Base-by-base conservation (phyloP, 2,329 filamentous ascomycete species). In the Intubia oerlemansii region DNA sequence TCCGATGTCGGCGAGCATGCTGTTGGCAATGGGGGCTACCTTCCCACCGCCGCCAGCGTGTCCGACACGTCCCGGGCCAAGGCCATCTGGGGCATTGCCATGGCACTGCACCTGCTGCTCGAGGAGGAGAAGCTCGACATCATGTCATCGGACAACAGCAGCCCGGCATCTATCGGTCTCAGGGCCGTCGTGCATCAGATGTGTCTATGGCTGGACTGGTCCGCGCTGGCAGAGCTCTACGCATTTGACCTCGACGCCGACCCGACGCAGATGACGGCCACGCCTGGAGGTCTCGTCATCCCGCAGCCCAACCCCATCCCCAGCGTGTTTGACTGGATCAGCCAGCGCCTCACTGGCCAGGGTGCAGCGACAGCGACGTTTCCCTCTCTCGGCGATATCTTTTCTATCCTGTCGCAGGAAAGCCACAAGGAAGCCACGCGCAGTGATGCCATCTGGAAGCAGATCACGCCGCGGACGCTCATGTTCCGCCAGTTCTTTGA, bases 91-190 rank as follows among this genome's bases (percentile, higher is more conserved):
- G 65, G 78, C 42, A 59, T 77, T 29, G 62, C 85, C 21, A 56
- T 90, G 37, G 75, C 67, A 1, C 56, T 98, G 10, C 88, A 98
- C 50, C 57, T 95, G 4, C 55, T 91, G n/a, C 62, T 77, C 0
- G 85, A 98, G 46, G 88, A 98, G 45, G 62, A 77, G 36, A 95
- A 91, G 44, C 62, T 98, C 2, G 68, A 79, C 35, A 63, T 72
- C 5, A 55, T 59, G 36, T 48, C 49, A 0, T 50, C 56, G 0
- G 56, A 60, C 28, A 51, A 52, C 22, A 38, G 42, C 3, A n/a
- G n/a, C n/a, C n/a, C n/a, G n/a, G n/a, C n/a, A n/a, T n/a, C n/a
- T n/a, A 54, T 56, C 4, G 57, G 64, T 27, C 41, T 95, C 14
- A 66, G 68, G n/a, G 70, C 77, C 11, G 48, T 93, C 2, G 53